Percentiles rank a stretch among this genome's conserved stretches.
phyloP scores from a whole-genome alignment of 139 green algal genomes.

The Coccomyxa sp. region DNA sequence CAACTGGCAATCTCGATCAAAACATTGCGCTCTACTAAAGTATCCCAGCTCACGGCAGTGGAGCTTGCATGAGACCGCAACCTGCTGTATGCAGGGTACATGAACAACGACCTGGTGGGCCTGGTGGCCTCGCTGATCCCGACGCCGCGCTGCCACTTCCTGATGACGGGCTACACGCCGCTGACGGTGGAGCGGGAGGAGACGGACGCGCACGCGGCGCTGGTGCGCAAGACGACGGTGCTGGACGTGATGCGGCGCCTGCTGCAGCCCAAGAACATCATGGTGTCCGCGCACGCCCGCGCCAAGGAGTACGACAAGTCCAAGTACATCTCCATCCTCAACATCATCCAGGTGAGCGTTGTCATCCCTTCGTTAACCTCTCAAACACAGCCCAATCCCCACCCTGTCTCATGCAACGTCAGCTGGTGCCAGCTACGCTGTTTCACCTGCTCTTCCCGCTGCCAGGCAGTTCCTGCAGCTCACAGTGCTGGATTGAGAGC shows the following conservation, averaged over 20 bases:
- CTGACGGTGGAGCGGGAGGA: conserved; percentile 69
- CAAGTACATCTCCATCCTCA: conserved; percentile 98
- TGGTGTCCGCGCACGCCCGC: conserved; percentile 76
- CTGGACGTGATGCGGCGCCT: conserved; percentile 97
- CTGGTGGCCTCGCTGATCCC: conserved; percentile 94
- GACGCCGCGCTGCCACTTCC: conserved; percentile 96
- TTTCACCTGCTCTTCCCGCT: background rate
- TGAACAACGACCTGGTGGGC: conserved; percentile 99
- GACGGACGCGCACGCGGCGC: background rate
- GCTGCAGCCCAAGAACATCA: conserved; percentile 98
- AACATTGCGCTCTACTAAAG: background rate
- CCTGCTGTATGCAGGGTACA: conserved; percentile 77
- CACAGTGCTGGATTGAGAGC: background rate
- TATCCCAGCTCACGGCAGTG: background rate
- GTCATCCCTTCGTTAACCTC: too few relatives aligned
- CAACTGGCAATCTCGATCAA: too few relatives aligned
- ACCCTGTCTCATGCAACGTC: too few relatives aligned
- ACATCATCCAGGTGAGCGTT: conserved; percentile 88
- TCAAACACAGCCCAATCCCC: too few relatives aligned
- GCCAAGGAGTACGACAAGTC: conserved; percentile 71
- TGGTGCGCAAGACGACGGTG: conserved; percentile 47
- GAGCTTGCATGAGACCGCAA: background rate
- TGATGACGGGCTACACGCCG: conserved; percentile 93
- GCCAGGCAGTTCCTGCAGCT: background rate
- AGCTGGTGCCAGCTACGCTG: too few relatives aligned